phyloP scores from a whole-genome alignment of 371 early-diverging fungal genomes.

The Rhizopus delemar region DNA sequence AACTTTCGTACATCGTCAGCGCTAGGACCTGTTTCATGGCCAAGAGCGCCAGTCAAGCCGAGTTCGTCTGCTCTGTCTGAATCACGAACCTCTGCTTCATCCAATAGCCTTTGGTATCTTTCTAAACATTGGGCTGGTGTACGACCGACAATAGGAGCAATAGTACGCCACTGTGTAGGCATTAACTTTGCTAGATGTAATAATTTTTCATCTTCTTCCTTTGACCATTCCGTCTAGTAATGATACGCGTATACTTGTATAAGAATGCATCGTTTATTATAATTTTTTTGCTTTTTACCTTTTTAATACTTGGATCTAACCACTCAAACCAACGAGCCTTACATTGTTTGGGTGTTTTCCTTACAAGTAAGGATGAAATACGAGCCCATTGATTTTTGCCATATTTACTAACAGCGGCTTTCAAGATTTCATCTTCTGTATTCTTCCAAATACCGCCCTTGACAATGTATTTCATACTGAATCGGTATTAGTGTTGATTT shows the following conservation, averaged over 20 bases:
- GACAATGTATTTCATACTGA: constrained; percentile 42
- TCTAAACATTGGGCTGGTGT: constrained; percentile 98
- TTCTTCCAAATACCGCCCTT: constrained; percentile 88
- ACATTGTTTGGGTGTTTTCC: constrained; percentile 97
- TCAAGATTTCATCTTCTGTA: constrained; percentile 97
- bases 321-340: constrained; percentile 99
- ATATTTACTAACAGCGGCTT: constrained; percentile 97
- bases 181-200: constrained; percentile 96
- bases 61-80: constrained; percentile 61
- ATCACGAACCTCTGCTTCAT: constrained; percentile 88
- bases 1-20: constrained; percentile 80
- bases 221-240: constrained; percentile 92
- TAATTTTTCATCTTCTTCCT: constrained; percentile 96
- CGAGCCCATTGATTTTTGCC: constrained; percentile 99
- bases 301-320: constrained; percentile 97
- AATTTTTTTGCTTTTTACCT: constrained; percentile 46
- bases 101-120: constrained; percentile 91
- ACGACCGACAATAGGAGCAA: constrained; percentile 96
- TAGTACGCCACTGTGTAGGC: constrained; percentile 99
- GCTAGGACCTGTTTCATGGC: constrained; percentile 74
- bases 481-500: constrained; percentile 7
- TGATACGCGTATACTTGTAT: too few relatives aligned
- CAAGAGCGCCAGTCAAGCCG: constrained; percentile 64
- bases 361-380: constrained; percentile 91
- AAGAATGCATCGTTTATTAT: neutral